Evolutionary conservation across 75 land plant genomes (phyloP).

Genomic region (Isoetes taiwanensis): DNA sequence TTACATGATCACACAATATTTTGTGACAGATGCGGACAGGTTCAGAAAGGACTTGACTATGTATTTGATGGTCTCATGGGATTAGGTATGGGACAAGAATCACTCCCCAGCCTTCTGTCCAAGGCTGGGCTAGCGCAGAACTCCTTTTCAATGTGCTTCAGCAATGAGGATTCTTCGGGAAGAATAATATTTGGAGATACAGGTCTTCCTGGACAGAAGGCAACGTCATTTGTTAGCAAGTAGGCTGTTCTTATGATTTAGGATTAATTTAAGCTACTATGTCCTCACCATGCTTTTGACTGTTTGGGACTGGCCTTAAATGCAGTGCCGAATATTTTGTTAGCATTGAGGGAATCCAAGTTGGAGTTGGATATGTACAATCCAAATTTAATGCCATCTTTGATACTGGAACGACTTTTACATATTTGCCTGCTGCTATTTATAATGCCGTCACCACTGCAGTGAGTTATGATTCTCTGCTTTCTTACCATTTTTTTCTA

Average conservation of each 20-base stretch:
- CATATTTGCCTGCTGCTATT: neutral
- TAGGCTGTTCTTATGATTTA: neutral
- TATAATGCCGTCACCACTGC: neutral
- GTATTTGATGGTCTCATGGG: neutral
- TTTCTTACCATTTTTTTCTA: too few relatives aligned
- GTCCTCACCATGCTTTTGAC: neutral
- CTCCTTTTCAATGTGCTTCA: constrained; percentile 3
- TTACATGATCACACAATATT: neutral
- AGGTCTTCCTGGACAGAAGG: neutral
- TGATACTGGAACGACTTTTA: constrained; percentile 3
- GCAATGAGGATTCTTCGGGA: neutral
- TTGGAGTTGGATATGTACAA: neutral
- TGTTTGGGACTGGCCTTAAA: neutral
- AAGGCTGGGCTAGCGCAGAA: neutral
- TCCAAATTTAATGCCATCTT: neutral
- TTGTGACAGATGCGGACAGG: neutral
- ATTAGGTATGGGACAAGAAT: constrained; percentile 1
- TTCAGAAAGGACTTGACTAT: neutral
- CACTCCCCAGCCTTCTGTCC: neutral
- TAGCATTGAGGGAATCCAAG: neutral
- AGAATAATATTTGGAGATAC: neutral
- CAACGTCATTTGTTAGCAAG: neutral
- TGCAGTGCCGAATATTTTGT: neutral
- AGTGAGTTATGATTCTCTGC: neutral
- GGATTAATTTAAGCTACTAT: neutral